A percentile compares a stretch with the other conserved stretches of the same genome.
These are phyloP conservation scores for Nemania serpens DNA, from an alignment of 2,329 filamentous ascomycete species.

Conservation along the genomic window DNA sequence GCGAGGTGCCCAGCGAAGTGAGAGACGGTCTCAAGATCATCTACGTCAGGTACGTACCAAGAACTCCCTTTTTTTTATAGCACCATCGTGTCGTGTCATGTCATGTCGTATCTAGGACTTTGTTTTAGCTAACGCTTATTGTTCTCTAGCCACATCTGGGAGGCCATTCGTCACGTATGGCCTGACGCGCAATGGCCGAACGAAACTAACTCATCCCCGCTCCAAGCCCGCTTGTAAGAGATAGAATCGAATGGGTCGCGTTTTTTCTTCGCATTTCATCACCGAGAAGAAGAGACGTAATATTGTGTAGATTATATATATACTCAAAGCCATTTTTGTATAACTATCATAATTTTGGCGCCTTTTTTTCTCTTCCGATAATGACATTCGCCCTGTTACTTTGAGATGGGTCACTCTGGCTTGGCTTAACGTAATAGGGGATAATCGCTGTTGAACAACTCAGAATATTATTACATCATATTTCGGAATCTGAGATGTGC, in stretches of 20 bases:
- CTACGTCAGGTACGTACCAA: constrained; percentile 73
- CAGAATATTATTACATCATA: no score
- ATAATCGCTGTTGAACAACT: no score
- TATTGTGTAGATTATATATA: no score
- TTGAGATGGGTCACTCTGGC: no score
- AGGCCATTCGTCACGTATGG: constrained; percentile 90
- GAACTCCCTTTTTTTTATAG: background rate
- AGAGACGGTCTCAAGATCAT: constrained; percentile 85
- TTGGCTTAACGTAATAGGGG: no score
- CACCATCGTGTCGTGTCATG: background rate
- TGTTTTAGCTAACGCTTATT: constrained; percentile 27
- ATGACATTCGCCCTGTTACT: no score
- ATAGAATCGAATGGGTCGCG: background rate
- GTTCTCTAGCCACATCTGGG: constrained; percentile 79
- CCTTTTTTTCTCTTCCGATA: no score
- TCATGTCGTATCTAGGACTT: constrained; percentile 14
- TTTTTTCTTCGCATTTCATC: no score
- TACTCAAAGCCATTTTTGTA: no score
- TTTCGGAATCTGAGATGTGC: no score
- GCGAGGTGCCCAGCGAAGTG: constrained; percentile 89
- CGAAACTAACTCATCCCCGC: constrained; percentile 63
- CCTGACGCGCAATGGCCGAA: constrained; percentile 86
- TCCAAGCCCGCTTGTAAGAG: constrained; percentile 78
- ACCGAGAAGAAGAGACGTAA: no score
- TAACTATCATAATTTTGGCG: no score